A percentile compares a stretch with the other conserved stretches of the same genome.
Evolutionary conservation across 2,329 filamentous ascomycete genomes (phyloP).

Genomic region (Penicillium frequentans): DNA sequence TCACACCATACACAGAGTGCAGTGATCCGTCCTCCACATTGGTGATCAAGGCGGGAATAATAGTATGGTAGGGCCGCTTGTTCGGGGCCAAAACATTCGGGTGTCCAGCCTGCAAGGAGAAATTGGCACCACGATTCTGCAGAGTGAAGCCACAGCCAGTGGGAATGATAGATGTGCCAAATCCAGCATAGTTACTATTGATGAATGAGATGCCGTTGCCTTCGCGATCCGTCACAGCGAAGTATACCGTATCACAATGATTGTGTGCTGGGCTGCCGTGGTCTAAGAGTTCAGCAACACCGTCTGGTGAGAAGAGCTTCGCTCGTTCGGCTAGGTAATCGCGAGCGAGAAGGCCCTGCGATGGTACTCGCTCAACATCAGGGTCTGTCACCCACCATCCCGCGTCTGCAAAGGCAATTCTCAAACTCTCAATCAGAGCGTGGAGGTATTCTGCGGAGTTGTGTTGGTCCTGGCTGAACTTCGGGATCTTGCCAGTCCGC

Average conservation of each 20-base stretch:
- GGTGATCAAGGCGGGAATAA: conserved; percentile 90
- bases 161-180: conserved; percentile 86
- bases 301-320: conserved; percentile 60
- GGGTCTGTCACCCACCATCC: conserved; percentile 91
- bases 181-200: conserved; percentile 86
- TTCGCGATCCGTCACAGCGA: conserved; percentile 74
- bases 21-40: conserved; percentile 71
- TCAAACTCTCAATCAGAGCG: conserved; percentile 80
- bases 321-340: conserved; percentile 71
- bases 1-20: conserved; percentile 88
- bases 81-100: conserved; percentile 77
- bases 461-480: conserved; percentile 67
- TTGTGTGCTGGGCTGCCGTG: conserved; percentile 83
- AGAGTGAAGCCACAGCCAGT: conserved; percentile 85
- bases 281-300: conserved; percentile 54
- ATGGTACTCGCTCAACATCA: conserved; percentile 63
- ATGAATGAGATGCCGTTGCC: conserved; percentile 96
- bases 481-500: conserved; percentile 69
- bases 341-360: conserved; percentile 66
- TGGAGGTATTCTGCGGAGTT: conserved; percentile 82
- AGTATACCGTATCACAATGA: conserved; percentile 92
- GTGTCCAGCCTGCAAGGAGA: conserved; percentile 67
- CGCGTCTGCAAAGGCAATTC: conserved; percentile 86
- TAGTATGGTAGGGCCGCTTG: conserved; percentile 95
- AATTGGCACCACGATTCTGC: conserved; percentile 90